Conservation (phyloP, 495 filamentous ascomycete genomes). For the Aspergillus nanangensis region DNA sequence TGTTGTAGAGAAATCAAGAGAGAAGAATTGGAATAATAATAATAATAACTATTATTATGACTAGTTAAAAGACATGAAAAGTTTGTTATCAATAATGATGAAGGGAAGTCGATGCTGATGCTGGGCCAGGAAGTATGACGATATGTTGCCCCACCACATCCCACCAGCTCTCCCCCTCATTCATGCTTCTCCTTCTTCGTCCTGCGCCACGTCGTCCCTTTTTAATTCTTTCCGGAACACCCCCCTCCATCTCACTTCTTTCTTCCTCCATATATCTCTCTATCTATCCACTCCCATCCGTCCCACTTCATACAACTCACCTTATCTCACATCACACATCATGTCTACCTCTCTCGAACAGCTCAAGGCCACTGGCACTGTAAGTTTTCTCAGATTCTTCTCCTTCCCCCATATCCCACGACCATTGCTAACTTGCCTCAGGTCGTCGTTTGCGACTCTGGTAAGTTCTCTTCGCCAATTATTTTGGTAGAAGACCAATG, state of each 20-base stretch:
- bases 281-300: constrained; percentile 8
- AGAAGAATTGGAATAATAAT: background rate
- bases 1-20: background rate
- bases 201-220: constrained; percentile 25
- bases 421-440: constrained; percentile 2
- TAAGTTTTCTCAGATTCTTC: constrained; percentile 58
- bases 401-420: constrained; percentile 1
- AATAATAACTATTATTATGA: too few species aligned
- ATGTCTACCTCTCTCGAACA: constrained; percentile 92
- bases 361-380: constrained; percentile 93
- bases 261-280: constrained; percentile 16
- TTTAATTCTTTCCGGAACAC: constrained; percentile 16
- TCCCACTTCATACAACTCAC: background rate
- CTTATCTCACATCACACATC: constrained; percentile 23
- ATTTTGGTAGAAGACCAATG: constrained; percentile 4
- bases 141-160: constrained; percentile 35
- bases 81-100: too few species aligned
- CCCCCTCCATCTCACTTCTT: constrained; percentile 9
- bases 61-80: too few species aligned
- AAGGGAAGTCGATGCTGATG: too few species aligned
- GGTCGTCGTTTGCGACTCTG: constrained; percentile 94
- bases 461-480: constrained; percentile 48
- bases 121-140: too few species aligned
- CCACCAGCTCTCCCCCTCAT: constrained; percentile 5
- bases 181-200: constrained; percentile 6